Evolutionary conservation across 2,329 filamentous ascomycete species (phyloP).

Genomic region (Aspergillus puulaauensis): DNA sequence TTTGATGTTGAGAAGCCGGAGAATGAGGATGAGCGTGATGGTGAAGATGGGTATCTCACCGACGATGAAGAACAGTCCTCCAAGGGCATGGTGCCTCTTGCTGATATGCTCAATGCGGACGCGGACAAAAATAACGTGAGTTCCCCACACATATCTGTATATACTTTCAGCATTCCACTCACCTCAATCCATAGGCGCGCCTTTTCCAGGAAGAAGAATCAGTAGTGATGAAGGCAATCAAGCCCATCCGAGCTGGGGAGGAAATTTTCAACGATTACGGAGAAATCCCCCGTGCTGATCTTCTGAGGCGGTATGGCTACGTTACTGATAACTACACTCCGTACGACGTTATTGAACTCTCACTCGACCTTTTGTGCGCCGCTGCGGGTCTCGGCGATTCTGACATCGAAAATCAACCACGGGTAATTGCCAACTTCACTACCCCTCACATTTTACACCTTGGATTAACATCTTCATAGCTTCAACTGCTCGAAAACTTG

Average conservation of each 20-base stretch:
- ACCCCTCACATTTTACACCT: background rate
- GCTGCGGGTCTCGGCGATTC: constrained; percentile 33
- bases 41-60: constrained; percentile 52
- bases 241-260: constrained; percentile 66
- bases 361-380: constrained; percentile 58
- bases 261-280: constrained; percentile 91
- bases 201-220: constrained; percentile 59
- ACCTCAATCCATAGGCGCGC: constrained; percentile 45
- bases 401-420: constrained; percentile 31
- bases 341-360: constrained; percentile 81
- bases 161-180: background rate
- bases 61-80: constrained; percentile 65
- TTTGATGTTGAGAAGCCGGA: constrained; percentile 71
- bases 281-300: constrained; percentile 75
- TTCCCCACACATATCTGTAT: background rate
- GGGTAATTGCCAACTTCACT: constrained; percentile 22
- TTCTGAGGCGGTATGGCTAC: constrained; percentile 83
- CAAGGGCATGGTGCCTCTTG: constrained; percentile 88
- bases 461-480: constrained; percentile 15
- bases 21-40: constrained; percentile 54
- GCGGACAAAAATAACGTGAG: constrained; percentile 75
- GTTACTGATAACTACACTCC: constrained; percentile 73
- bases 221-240: constrained; percentile 71
- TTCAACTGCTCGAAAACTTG: constrained; percentile 61
- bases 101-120: constrained; percentile 86